Percentiles rank a stretch among this genome's conserved stretches.
Conservation (phyloP, 371 early-diverging fungal species). For the Gilbertella persicaria region DNA sequence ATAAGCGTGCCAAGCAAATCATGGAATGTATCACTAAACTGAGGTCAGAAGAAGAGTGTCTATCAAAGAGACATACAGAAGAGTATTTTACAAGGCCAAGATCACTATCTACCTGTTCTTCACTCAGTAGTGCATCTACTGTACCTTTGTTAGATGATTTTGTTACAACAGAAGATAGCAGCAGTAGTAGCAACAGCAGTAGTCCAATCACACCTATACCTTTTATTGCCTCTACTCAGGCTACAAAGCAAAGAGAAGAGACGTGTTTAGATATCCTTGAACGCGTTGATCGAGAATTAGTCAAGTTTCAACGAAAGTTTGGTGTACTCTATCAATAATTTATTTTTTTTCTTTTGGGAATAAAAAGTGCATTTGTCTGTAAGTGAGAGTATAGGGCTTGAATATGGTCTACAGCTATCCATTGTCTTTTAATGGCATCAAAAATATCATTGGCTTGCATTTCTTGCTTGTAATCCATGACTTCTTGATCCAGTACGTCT, state of each 20-base stretch:
- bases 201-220: conserved; percentile 13
- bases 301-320: conserved; percentile 46
- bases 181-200: background rate
- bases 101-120: conserved; percentile 10
- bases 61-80: background rate
- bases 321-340: conserved; percentile 8
- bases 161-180: background rate
- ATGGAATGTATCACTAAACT: conserved; percentile 57
- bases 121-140: conserved; percentile 45
- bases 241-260: conserved; percentile 12
- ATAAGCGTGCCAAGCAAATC: conserved; percentile 57
- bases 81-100: background rate
- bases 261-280: conserved; percentile 39
- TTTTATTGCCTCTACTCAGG: conserved; percentile 3
- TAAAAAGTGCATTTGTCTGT: background rate
- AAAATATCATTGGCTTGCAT: background rate
- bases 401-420: conserved; percentile 18
- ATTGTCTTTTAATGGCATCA: conserved; percentile 20
- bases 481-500: background rate
- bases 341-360: background rate
- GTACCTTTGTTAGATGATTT: conserved; percentile 35
- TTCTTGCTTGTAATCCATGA: background rate
- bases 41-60: conserved; percentile 44
- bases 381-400: background rate
- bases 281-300: conserved; percentile 33